phyloP scores from a whole-genome alignment of 441 rosid species.

The Bocquillonia castaneifolia region DNA sequence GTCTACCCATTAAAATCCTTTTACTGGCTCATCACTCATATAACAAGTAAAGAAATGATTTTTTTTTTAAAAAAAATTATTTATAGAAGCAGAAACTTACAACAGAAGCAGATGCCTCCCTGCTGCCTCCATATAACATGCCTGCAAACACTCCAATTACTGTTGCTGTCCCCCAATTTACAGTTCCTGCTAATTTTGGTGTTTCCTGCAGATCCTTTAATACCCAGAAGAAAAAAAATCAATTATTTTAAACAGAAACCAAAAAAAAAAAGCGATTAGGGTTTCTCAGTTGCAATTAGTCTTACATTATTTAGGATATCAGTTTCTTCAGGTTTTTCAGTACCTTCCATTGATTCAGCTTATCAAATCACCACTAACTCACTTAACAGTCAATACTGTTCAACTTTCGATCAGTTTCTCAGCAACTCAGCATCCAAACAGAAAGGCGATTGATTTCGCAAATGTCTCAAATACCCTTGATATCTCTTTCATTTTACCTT shows the following conservation, averaged over 20 bases:
- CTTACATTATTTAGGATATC: too few relatives aligned
- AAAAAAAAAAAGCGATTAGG: too few relatives aligned
- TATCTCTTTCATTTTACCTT: too few relatives aligned
- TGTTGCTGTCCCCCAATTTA: slow-evolving; percentile 84
- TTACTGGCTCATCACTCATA: too few relatives aligned
- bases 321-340: slow-evolving; percentile 38
- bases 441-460: not conserved
- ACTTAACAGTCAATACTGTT: too few relatives aligned
- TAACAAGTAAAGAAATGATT: not conserved
- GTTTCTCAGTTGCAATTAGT: too few relatives aligned
- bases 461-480: too few relatives aligned
- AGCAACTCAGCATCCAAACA: slow-evolving; percentile 21
- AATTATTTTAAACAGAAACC: too few relatives aligned
- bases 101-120: slow-evolving; percentile 88
- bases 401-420: slow-evolving; percentile 11
- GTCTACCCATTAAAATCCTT: too few relatives aligned
- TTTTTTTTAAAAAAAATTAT: too few relatives aligned
- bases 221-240: slow-evolving; percentile 5
- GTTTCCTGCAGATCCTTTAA: too few relatives aligned
- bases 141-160: slow-evolving; percentile 81
- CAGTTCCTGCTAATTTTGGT: slow-evolving; percentile 59
- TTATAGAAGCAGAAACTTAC: slow-evolving; percentile 37
- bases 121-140: slow-evolving; percentile 85
- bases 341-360: slow-evolving; percentile 48
- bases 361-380: too few relatives aligned